These are phyloP conservation scores for Ustilago nuda DNA, from an alignment of 1,284 basidiomycete genomes.

Conservation along the genomic window DNA sequence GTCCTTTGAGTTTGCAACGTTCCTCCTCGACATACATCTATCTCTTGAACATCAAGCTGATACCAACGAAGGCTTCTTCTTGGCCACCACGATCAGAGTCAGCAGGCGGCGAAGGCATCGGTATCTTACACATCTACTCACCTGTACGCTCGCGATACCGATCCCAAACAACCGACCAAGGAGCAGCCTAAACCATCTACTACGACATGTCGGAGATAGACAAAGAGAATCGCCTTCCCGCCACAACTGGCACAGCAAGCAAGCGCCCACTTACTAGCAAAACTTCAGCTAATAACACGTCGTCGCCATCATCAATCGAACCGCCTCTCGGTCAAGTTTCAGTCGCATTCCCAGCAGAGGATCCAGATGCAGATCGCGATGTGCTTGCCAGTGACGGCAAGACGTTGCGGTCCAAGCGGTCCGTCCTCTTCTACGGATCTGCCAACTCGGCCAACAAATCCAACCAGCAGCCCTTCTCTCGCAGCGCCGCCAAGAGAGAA, in stretches of 20 bases:
- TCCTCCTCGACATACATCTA: neutral
- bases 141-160: neutral
- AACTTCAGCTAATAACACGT: neutral
- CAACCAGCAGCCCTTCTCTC: constrained; percentile 57
- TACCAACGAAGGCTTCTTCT: neutral
- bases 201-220: constrained; percentile 23
- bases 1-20: neutral
- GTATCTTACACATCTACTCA: neutral
- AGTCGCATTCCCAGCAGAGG: constrained; percentile 30
- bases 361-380: constrained; percentile 36
- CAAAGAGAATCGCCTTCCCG: constrained; percentile 26
- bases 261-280: neutral
- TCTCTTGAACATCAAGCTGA: neutral
- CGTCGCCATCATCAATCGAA: neutral
- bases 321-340: neutral
- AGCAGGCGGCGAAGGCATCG: neutral
- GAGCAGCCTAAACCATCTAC: neutral
- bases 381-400: constrained; percentile 38
- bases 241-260: neutral
- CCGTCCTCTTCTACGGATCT: constrained; percentile 50
- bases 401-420: constrained; percentile 29
- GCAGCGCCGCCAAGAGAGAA: constrained; percentile 58
- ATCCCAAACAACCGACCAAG: neutral
- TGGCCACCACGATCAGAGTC: neutral
- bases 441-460: constrained; percentile 39